Evolutionary conservation across 1,284 basidiomycete genomes (phyloP).

Genomic region (Sparassis latifolia): DNA sequence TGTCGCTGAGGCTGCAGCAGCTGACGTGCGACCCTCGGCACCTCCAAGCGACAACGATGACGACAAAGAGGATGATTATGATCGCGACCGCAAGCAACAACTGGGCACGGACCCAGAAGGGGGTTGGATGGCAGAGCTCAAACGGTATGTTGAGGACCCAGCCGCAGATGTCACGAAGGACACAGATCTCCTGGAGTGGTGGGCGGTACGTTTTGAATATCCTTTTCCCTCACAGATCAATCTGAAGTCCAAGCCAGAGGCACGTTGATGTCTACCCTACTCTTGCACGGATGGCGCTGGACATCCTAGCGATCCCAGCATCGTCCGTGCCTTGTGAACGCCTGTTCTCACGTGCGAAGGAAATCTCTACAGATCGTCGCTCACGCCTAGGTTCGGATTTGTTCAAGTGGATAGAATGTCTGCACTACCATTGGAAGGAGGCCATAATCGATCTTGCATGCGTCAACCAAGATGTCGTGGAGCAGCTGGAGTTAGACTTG

Average conservation of each 20-base stretch:
- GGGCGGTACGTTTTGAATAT: conserved; percentile 3
- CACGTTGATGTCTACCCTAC: conserved; percentile 3
- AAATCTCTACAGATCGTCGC: conserved; percentile 1
- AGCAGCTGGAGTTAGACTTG: conserved; percentile 1
- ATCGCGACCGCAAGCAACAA: neutral
- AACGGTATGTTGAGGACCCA: conserved; percentile 1
- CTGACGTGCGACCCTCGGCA: neutral
- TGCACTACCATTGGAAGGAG: conserved; percentile 2
- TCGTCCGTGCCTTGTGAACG: neutral
- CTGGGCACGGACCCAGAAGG: neutral
- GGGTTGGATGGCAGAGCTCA: conserved; percentile 3
- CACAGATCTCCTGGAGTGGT: conserved; percentile 1
- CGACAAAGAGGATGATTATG: neutral
- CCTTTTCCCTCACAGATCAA: neutral
- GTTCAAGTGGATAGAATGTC: conserved; percentile 2
- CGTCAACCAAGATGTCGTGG: conserved; percentile 1
- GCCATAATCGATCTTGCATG: conserved; percentile 3
- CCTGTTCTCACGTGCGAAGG: conserved; percentile 4
- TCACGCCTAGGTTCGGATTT: conserved; percentile 4
- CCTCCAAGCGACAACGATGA: neutral
- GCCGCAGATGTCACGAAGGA: conserved; percentile 2
- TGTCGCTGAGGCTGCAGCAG: neutral
- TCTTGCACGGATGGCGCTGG: conserved; percentile 4
- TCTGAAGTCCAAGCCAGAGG: neutral
- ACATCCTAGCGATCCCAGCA: conserved; percentile 21